These are phyloP conservation scores for Eutypa lata DNA, from an alignment of 2,329 filamentous ascomycete species.

Conservation along the genomic window DNA sequence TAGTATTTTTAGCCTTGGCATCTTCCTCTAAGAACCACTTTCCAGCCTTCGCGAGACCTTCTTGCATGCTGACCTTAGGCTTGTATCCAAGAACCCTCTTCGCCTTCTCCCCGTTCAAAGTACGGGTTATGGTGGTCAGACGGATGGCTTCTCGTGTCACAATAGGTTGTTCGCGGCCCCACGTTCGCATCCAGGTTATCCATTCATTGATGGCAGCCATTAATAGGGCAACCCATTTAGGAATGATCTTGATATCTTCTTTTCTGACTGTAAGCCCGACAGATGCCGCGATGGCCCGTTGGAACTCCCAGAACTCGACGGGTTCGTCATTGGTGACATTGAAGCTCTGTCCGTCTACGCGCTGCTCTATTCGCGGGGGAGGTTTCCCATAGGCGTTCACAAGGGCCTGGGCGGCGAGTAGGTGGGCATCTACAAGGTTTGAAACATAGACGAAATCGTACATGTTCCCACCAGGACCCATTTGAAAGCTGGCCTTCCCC, in stretches of 20 bases:
- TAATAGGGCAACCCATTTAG: constrained; percentile 17
- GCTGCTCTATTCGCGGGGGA: constrained; percentile 10
- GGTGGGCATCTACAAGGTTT: constrained; percentile 24
- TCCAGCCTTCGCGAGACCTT: constrained; percentile 12
- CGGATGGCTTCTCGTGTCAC: constrained; percentile 14
- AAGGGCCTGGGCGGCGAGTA: constrained; percentile 25
- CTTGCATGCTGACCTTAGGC: constrained; percentile 10
- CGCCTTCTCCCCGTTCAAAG: constrained; percentile 15
- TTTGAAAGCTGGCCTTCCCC: constrained; percentile 12
- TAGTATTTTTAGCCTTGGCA: background rate
- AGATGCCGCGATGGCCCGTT: constrained; percentile 18
- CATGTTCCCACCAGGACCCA: constrained; percentile 26
- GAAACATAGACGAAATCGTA: constrained; percentile 26
- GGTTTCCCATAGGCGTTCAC: constrained; percentile 17
- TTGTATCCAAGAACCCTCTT: constrained; percentile 15
- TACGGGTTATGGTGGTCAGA: constrained; percentile 12
- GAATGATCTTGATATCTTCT: constrained; percentile 18
- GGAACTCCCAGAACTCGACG: constrained; percentile 31
- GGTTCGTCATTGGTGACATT: constrained; percentile 30
- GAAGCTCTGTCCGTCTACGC: constrained; percentile 32
- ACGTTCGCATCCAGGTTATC: constrained; percentile 13
- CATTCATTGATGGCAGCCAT: constrained; percentile 24
- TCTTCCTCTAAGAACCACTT: constrained; percentile 16
- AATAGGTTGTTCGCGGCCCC: constrained; percentile 9
- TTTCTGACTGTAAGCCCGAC: constrained; percentile 18